Conservation (phyloP, 169 alveolate species). For the Eimeria acervulina region DNA sequence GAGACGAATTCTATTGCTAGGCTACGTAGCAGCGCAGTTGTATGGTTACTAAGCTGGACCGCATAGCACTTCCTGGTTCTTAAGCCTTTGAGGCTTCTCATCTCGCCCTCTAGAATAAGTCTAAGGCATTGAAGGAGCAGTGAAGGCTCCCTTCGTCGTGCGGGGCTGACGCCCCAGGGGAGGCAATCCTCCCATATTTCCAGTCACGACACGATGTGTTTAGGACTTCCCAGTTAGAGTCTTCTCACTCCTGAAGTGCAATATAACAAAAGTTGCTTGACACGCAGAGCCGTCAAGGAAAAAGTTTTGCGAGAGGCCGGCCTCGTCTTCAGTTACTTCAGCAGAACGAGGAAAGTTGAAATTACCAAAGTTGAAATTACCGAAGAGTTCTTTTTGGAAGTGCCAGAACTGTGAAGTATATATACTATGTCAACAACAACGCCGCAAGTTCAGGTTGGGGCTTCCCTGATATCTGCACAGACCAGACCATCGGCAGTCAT, state of each 20-base stretch:
- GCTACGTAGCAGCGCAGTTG: too few relatives aligned
- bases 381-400: background rate
- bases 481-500: conserved; percentile 15
- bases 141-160: conserved; percentile 3
- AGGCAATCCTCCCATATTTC: background rate
- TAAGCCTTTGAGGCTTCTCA: background rate
- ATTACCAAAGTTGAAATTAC: background rate
- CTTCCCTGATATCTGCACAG: background rate
- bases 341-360: background rate
- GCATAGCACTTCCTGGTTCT: background rate
- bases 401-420: background rate
- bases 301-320: background rate
- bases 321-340: background rate
- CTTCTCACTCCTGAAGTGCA: background rate
- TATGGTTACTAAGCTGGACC: background rate
- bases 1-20: background rate
- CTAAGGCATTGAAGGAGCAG: too few relatives aligned
- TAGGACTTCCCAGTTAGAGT: background rate
- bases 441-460: background rate
- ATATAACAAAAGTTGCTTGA: background rate
- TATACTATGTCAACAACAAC: background rate
- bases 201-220: background rate
- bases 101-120: too few relatives aligned
- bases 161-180: background rate
- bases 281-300: background rate